Evolutionary conservation across 2,329 filamentous ascomycete genomes (phyloP), one percentile per base, ranked within the genome.

Genomic region (Coleophoma crateriformis): DNA sequence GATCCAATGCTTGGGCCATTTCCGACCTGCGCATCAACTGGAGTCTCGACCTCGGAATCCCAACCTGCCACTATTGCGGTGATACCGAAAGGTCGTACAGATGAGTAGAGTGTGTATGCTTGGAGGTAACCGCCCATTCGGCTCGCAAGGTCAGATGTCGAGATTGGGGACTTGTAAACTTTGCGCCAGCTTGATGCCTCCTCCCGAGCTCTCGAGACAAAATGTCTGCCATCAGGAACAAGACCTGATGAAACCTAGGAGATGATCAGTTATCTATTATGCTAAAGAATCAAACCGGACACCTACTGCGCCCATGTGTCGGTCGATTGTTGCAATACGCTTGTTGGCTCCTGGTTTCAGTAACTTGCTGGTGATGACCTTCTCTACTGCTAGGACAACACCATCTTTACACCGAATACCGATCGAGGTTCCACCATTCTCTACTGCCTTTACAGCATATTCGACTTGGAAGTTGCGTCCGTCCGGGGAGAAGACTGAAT

Each of bases 401-500:
- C 94, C 94, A 70, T 97, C 90, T 75, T 95, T 96, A 81, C 90
- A 96, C 69, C 90, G 82, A 71, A 99, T 96, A 61, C 94, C 94
- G 70, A 99, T 84, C 48, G 91, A 90, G 49, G 94, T 99, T 66
- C 94, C 92, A 59, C 92, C 94, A 65, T 95, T 97, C 76, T 99
- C 94, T 56, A 99, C 94, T 50, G 94, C 94, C 79, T 99, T 99
- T 62, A 95, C 87, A 60, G 94, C 94, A 71, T 99, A 99, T 79
- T 99, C 94, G 71, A 95, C 90, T 74, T 99, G 94, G 73, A 99
- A 99, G 73, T 99, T 99, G 63, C 94, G 88, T 68, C 94, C 94
- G 75, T 99, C 94, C 59, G 94, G 94, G 45, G 94, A 97, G 80
- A 97, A 99, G 77, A 97, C 95, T 67, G 94, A 97, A 82, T 99